Evolutionary conservation across 2,329 filamentous ascomycete genomes (phyloP), one percentile per base, ranked within the genome.

Genomic region (Diaporthe australafricana): DNA sequence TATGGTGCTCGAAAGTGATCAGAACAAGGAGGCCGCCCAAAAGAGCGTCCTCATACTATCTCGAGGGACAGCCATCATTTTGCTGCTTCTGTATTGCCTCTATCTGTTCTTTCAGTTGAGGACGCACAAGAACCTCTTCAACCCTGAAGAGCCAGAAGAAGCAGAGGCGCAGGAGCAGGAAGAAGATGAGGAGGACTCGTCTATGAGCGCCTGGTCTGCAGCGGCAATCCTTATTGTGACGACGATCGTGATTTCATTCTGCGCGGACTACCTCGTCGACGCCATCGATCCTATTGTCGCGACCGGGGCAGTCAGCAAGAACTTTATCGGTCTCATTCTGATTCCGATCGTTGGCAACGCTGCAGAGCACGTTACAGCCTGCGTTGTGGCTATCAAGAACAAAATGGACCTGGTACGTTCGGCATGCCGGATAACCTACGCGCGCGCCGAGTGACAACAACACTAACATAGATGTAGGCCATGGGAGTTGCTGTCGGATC

Each of bases 401-500:
- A 95, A 92, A 84, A 92, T 92, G 90, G 89, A 92, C 77, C 83
- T 92, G 66, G 71, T 73, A 60, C 25, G 71, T 73, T 38, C 17
- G 2, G 38, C 32, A 20, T 30, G 17, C 45, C 45, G 35, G 12
- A 40, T 11, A 11, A 16, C 11, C 11, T 27, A 20, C 38, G 30
- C n/a, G 30, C 20, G 12, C 53, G 27, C 32, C 3, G 7, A 55
- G 27, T 25, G 16, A 20, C 9, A 5, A 20, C 9, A 5, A 32
- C 17, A 48, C 67, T 72, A 11, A 73, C 25, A n/a, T 27, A 2
- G n/a, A 85, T 48, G 80, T 50, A 81, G 80, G 91, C 93, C 38
- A 93, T 96, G 85, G 92, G 92, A 52, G 93, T 96, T 65, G 93
- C 93, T 35, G 93, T 96, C 77, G 93, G 93, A 56, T 94, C 92